Base-by-base conservation (phyloP, 2,329 filamentous ascomycete genomes). In the Colletotrichum sp. region DNA sequence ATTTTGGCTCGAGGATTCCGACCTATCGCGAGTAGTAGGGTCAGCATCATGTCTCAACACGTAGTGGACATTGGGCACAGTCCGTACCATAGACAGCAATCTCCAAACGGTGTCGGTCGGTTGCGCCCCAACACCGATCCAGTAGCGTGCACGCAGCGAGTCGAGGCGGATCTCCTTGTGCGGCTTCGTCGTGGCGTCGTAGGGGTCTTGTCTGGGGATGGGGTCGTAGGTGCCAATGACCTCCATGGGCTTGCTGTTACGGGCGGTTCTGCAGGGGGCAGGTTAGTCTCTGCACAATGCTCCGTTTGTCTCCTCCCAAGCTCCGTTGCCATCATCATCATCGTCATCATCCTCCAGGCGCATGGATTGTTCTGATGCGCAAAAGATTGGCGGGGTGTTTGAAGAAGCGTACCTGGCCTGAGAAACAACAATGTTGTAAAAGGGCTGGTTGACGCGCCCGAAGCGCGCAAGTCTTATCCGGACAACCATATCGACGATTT, bases 351-450 rank as follows among this genome's bases (percentile, higher is more conserved):
- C 16, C 9, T 10, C 44, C 18, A 49, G 4, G n/a, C 10, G n/a
- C 18, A 3, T 8, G 28, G 28, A 10, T 64, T 30, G 18, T 18
- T 32, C 5, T 1, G 32, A 24, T 2, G 4, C 15, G 62, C 18
- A 34, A 49, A 8, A 24, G 32, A 8, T 7, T 39, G 21, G 30
- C 18, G 39, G 39, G 16, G 18, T 49, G 44, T 49, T 21, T 49
- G 44, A 7, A 8, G 16, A 57, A 34, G 78, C 89, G 79, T 91
- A 98, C 95, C 96, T 93, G 63, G 96, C 96, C 82, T 99, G 96
- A 18, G 96, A 92, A 79, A 99, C 95, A 79, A 99, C 95, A 78
- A 99, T 98, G 88, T 99, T 99, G 90, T 98, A 99, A 81, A 98
- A 94, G 4, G 97, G 96, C n/a, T 92, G 85, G 84, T 98, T 96